phyloP scores from a whole-genome alignment of 306 rosid species.

The Herpetospermum pedunculosum region DNA sequence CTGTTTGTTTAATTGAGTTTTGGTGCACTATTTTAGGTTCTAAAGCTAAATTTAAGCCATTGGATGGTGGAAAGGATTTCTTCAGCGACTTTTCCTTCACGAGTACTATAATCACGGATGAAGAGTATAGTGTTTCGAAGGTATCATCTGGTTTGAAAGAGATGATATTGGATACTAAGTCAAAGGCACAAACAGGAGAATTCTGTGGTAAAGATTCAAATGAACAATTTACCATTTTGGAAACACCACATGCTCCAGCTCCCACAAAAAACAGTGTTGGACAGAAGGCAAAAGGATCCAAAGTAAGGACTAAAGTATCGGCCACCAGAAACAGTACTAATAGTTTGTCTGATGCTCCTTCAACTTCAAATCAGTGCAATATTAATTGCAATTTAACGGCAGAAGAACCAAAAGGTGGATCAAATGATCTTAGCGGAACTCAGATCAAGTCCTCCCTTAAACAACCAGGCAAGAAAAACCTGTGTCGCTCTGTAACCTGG shows the following conservation, averaged over 20 bases:
- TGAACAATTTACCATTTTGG: constrained; percentile 21
- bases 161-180: constrained; percentile 17
- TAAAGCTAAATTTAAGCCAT: constrained; percentile 28
- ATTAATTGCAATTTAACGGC: constrained; percentile 19
- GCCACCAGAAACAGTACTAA: constrained; percentile 13
- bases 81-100: constrained; percentile 37
- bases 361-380: constrained; percentile 23
- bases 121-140: constrained; percentile 79
- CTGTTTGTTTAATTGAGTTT: constrained; percentile 25
- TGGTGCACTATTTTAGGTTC: constrained; percentile 58
- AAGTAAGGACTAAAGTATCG: constrained; percentile 17
- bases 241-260: constrained; percentile 22
- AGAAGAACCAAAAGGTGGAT: constrained; percentile 19
- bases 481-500: constrained; percentile 73
- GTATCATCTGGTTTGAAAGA: constrained; percentile 26
- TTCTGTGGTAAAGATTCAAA: neutral
- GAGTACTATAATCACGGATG: constrained; percentile 52
- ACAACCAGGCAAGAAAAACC: constrained; percentile 39
- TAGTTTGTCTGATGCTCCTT: constrained; percentile 29
- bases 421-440: constrained; percentile 15
- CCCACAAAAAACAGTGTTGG: constrained; percentile 19
- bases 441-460: constrained; percentile 57
- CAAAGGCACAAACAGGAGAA: constrained; percentile 16
- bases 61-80: constrained; percentile 14
- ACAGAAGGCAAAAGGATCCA: constrained; percentile 18